Base-by-base conservation (phyloP, 768 basidiomycete species). In the Collybia mongolica region DNA sequence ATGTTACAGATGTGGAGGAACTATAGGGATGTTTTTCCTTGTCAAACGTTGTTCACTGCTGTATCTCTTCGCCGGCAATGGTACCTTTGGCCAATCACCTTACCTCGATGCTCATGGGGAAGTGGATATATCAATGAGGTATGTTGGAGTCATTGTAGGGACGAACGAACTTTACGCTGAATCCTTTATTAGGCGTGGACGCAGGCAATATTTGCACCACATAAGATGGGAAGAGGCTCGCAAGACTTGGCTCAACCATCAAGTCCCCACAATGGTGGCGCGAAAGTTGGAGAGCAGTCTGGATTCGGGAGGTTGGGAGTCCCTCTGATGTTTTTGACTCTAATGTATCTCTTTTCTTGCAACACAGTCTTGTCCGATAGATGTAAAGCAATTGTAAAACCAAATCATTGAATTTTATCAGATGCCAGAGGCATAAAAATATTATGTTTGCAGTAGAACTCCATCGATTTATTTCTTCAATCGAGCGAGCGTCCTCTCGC, bases 31-130 rank as follows among this genome's bases (percentile, higher is more conserved):
- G 42, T 99, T 86, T 67, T 95, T 95, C 68, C 79, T 93, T 38
- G 85, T 98, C 56, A 95, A 95, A 65, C 84, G 93, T 17, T 97
- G 93, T 68, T 82, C 87, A n/a, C 62, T 98, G 50, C 65, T 98
- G 12, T 98, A 90, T 65, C 76, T 98, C 15, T 94, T 93, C 61
- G 86, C 87, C 24, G 85, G 83, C 54, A 92, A 86, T 44, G 97
- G 96, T n/a, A 83, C 90, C 2, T 98, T 95, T 67, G 77, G 80
- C 1, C 80, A 83, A 12, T 89, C 95, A 24, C 94, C 96, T 0
- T 98, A 97, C 60, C 78, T 98, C 36, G 97, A 99, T 59, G 81
- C 82, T 1, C 97, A 98, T 53, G 97, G 96, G 1, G 97, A 98
- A 60, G 80, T 93, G 2, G 96, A 98, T 65, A 74, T 90, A 11